Evolutionary conservation across 1,284 basidiomycete species (phyloP), one percentile per base, ranked within the genome.

Genomic region (Cerioporus squamosus): DNA sequence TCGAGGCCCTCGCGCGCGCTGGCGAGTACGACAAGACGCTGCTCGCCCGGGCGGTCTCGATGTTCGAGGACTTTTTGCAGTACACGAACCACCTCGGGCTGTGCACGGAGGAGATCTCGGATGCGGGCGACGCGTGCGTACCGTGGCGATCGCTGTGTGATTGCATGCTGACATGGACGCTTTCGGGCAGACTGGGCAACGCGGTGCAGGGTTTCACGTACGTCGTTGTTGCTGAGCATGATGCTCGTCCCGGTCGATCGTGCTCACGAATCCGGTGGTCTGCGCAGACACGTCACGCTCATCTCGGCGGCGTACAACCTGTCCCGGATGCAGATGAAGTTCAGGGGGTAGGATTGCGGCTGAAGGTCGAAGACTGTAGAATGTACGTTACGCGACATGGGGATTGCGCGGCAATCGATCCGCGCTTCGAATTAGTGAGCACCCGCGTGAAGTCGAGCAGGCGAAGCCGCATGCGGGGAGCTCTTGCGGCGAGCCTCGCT

Each of bases 191-290:
- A 7, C 79, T 93, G 33, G 91, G 91, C 5, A 93, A 93, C 63
- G 88, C 90, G 3, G 90, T 93, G n/a, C 91, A 93, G 74, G 91
- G 91, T 22, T 93, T 93, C 73, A 93, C 91, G 87, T 91, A 74
- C 65, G 87, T 84, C n/a, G n/a, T n/a, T n/a, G n/a, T n/a, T 2
- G 10, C 18, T 2, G 0, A 15, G 23, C 10, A 6, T 12, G 6
- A 15, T 26, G 4, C 2, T 26, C 9, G 2, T 2, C 2, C 15
- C 4, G 18, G 33, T 7, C 33, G 17, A 8, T 8, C 17, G 15
- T 36, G 53, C 55, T n/a, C 20, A 15, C 26, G 2, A 26, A 23
- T 46, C 50, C 26, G 26, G 26, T 29, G n/a, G 33, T 18, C 38
- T 39, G 38, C 10, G 17, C 57, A 91, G 89, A 23, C 90, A 93